Conservation (phyloP, 2,329 filamentous ascomycete genomes). For the Exophiala phaeomuriformis region DNA sequence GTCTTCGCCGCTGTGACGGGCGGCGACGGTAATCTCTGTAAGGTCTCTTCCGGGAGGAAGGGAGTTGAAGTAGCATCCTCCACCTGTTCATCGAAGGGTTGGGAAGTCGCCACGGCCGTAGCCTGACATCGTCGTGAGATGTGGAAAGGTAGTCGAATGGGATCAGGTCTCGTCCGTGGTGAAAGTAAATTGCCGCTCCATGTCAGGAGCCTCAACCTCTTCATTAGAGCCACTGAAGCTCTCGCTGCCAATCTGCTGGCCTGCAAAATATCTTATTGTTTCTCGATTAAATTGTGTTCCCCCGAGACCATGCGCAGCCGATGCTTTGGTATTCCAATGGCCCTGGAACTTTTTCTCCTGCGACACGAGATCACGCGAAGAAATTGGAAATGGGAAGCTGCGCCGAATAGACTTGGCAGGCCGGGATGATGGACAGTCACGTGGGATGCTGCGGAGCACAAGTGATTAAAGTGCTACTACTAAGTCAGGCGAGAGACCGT, state of each 20-base stretch:
- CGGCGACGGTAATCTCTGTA: slow-evolving; percentile 60
- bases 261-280: background rate
- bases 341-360: slow-evolving; percentile 19
- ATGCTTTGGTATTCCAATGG: slow-evolving; percentile 4
- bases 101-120: slow-evolving; percentile 32
- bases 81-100: slow-evolving; percentile 27
- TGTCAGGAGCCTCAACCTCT: slow-evolving; percentile 45
- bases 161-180: slow-evolving; percentile 38
- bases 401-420: background rate
- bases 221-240: slow-evolving; percentile 36
- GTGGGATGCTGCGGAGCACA: background rate
- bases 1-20: slow-evolving; percentile 56
- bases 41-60: slow-evolving; percentile 31
- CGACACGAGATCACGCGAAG: slow-evolving; percentile 24
- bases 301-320: background rate
- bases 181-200: slow-evolving; percentile 47
- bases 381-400: slow-evolving; percentile 13
- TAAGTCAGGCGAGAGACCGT: background rate
- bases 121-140: slow-evolving; percentile 37
- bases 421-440: background rate
- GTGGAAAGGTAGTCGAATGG: slow-evolving; percentile 34
- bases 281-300: background rate
- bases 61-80: slow-evolving; percentile 29
- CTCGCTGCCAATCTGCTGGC: background rate
- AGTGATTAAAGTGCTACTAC: background rate